Evolutionary conservation across 352 stramenopile genomes (phyloP).

Genomic region (Phytophthora uliginosa): DNA sequence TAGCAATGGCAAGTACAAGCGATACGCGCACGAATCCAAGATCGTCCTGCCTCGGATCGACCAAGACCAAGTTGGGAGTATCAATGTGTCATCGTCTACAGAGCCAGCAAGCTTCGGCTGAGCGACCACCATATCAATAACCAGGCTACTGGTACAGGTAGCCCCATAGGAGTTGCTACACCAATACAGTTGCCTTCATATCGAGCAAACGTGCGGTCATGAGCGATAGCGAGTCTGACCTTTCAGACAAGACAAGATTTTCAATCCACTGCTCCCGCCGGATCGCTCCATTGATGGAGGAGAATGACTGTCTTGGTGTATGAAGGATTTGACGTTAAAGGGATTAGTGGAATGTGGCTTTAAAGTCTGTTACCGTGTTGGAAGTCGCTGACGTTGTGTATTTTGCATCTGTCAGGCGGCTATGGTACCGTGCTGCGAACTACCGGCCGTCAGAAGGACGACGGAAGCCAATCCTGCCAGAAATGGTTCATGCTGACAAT

Average conservation of each 20-base stretch:
- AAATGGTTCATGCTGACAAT: slow-evolving; percentile 77
- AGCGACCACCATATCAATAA: background rate
- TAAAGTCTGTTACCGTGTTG: background rate
- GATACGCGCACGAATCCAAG: slow-evolving; percentile 48
- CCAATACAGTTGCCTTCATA: background rate
- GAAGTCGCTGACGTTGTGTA: background rate
- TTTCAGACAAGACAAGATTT: slow-evolving; percentile 2
- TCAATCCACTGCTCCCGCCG: background rate
- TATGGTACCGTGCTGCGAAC: background rate
- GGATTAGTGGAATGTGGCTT: background rate
- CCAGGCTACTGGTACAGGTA: background rate
- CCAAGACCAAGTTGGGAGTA: background rate
- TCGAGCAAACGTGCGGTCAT: slow-evolving; percentile 4
- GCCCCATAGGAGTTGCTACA: background rate
- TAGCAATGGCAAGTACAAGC: slow-evolving; percentile 72
- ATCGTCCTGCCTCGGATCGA: slow-evolving; percentile 1
- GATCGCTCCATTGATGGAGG: background rate
- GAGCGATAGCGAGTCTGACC: background rate
- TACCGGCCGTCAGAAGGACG: background rate
- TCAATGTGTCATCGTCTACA: background rate
- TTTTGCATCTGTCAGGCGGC: background rate
- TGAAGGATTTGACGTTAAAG: slow-evolving; percentile 1
- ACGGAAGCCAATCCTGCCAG: background rate
- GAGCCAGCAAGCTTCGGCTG: background rate
- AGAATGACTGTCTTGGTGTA: background rate